Evolutionary conservation across 116 monocot species (phyloP), one percentile per base, ranked within the genome.

Genomic region (Papilionanthe hybrid): DNA sequence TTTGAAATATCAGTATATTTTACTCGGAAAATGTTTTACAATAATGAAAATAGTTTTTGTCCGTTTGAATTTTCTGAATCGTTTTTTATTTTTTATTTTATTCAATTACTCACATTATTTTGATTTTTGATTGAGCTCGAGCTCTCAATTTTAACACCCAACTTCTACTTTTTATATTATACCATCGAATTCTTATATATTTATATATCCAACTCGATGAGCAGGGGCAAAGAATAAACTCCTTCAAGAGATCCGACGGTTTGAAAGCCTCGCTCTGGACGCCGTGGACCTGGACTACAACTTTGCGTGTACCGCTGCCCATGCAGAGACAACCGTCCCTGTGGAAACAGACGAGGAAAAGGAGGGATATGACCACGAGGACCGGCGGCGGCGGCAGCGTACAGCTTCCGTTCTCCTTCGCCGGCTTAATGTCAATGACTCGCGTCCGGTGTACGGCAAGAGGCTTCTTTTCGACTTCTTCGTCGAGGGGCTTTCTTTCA

Each of bases 151-250:
- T 32, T 3, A 32, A 32, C 32, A 32, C n/a, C n/a, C n/a, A n/a
- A n/a, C n/a, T n/a, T n/a, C n/a, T n/a, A n/a, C n/a, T n/a, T 32
- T 32, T 32, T 32, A 32, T 32, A 32, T 32, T 32, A 32, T 32
- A 32, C 32, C 32, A 2, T 32, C 32, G 32, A 32, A 32, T 32
- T 32, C 32, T 32, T 32, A 32, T 32, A 32, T 32, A 32, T 32
- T 32, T 32, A 32, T 3, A 32, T 2, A 32, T 32, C 32, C 3
- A 32, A 32, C 32, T 32, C 32, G 71, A 37, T 71, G 37, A 37
- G 32, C 83, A 91, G 91, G 87, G 68, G 79, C 87, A 10, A 85
- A 79, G 68, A 43, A 83, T 68, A 85, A 85, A 77, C 84, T 83
- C 19, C 81, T 89, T 50, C 83, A 86, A 43, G 89, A 83, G 76